Evolutionary conservation across 2,329 filamentous ascomycete genomes (phyloP), one percentile per base, ranked within the genome.

Genomic region (Aureobasidium uvarum): DNA sequence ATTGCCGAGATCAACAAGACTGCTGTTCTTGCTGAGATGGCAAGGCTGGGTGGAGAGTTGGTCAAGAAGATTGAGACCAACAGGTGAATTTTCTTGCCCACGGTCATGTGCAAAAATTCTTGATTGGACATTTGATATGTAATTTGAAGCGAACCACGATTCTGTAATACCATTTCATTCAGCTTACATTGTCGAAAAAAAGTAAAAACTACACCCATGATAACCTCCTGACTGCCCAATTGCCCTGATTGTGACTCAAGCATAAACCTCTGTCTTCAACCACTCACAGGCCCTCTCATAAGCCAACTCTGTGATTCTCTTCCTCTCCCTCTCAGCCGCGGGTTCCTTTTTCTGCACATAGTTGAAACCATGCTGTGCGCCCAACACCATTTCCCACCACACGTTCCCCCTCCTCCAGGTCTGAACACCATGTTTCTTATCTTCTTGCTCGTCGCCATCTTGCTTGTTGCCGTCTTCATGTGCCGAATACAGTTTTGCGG

Each of bases 1-100:
- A 72, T 83, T 25, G 85, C 89, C 28, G 82, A 84, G 68, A 77
- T 92, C 6, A 92, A 95, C 71, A 85, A 84, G 69, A 80, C 81
- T 48, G 88, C 84, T 0, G 85, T 95, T 5, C 72, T 93, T 59
- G 80, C 86, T 38, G 91, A 95, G 77, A 91, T 96, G 74, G 85
- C 85, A 48, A 84, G 83, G 68, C 69, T 87, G 64, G 85, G 84
- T 56, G 80, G 80, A 4, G 80, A 81, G 66, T 73, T 96, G 75
- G 81, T 96, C 52, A 83, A 85, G 70, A 85, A 77, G 72, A 86
- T 94, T 33, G 54, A 58, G 39, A 39, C 39, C 3, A 58, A 45
- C 10, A 43, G 54, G 39, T 58, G 38, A 13, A 36, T 18, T 1
- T 3, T 3, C 2, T 31, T 31, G 14, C 25, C 25, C 25, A 2